Evolutionary conservation across 352 stramenopile genomes (phyloP).

Genomic region (Aphanomyces stellatus): DNA sequence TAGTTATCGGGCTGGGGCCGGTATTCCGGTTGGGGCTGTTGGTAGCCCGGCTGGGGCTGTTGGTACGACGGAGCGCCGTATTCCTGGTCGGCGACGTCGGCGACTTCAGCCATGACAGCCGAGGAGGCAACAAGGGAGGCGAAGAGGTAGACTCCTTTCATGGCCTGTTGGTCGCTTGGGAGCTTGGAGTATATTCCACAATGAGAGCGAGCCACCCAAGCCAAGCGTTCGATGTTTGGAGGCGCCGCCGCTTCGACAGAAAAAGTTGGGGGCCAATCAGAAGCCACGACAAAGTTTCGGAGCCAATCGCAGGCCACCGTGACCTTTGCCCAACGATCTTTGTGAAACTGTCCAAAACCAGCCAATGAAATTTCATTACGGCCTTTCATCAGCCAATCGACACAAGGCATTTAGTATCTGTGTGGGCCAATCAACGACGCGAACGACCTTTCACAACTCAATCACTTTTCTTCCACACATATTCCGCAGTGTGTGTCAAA

Average conservation of each 20-base stretch:
- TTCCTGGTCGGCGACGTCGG: background rate
- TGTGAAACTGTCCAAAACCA: background rate
- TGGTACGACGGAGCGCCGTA: background rate
- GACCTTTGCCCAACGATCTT: slow-evolving; percentile 2
- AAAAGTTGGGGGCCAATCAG: background rate
- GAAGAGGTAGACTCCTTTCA: slow-evolving; percentile 15
- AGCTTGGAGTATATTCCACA: slow-evolving; percentile 3
- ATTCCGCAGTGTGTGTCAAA: too few species aligned
- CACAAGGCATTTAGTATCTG: too few species aligned
- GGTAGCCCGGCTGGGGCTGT: too few species aligned
- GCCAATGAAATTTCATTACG: too few species aligned
- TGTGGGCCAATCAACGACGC: too few species aligned
- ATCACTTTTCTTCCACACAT: too few species aligned
- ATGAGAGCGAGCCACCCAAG: too few species aligned
- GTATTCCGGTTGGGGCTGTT: too few species aligned
- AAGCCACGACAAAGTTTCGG: background rate
- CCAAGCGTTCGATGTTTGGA: too few species aligned
- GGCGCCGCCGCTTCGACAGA: background rate
- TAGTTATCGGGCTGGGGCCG: too few species aligned
- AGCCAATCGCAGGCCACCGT: background rate
- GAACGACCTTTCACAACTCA: too few species aligned
- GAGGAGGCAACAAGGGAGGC: background rate
- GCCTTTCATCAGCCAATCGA: slow-evolving; percentile 5
- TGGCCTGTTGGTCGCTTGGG: slow-evolving; percentile 7
- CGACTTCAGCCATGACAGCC: background rate